Evolutionary conservation across 2,329 filamentous ascomycete species (phyloP), one percentile per base, ranked within the genome.

Genomic region (Capronia coronata): DNA sequence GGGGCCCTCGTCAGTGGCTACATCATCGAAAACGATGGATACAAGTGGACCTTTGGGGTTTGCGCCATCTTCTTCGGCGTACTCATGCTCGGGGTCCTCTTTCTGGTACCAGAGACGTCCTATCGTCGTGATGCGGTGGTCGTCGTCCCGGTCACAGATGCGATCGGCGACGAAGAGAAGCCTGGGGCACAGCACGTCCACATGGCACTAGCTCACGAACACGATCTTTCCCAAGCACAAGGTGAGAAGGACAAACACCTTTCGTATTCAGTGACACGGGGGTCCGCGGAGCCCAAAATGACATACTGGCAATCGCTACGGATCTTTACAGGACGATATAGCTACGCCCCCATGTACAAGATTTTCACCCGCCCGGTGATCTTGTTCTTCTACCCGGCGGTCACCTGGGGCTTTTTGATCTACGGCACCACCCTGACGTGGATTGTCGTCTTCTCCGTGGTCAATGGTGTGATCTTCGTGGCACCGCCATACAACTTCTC

Each of bases 401-500:
- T 73, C 1, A 44, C 44, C 27, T 53, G 47, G 47, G 38, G 41
- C 2, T 53, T 56, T 38, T 42, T 56, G 27, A 44, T 51, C 1
- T 53, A 53, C 19, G 54, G 54, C 10, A 53, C 48, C 2, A 53
- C 47, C 4, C 14, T 56, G 18, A 51, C 54, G 7, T 56, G 54
- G 54, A 48, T 51, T 30, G 52, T 55, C 7, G 49, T 49, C 1
- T 53, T 56, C 32, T 48, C 43, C 6, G 51, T 56, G 3, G 54
- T 56, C 21, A 51, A 50, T 25, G 49, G 50, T 2, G 45, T 56
- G 27, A 50, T 56, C 9, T 56, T 56, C 18, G 48, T 53, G 3
- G 43, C 49, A 9, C 50, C 49, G 2, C 54, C 65, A 65, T 55
- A 69, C 70, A 62, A 66, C 62, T 50, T 90, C 77, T 74, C 80